Conservation (phyloP, 2,329 filamentous ascomycete species). For the Hawksworthiomyces lignivorus region DNA sequence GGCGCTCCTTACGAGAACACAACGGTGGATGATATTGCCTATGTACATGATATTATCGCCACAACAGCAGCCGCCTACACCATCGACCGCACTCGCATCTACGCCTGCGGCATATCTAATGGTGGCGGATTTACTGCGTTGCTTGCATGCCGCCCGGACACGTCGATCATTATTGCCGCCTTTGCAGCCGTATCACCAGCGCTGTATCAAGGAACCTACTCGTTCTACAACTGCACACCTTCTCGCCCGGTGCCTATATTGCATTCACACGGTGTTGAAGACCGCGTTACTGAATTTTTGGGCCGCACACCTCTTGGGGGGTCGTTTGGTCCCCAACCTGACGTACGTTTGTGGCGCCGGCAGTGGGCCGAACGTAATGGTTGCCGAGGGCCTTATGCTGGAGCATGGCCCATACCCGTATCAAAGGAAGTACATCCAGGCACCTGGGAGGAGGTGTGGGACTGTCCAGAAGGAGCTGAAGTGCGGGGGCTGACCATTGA, state of each 20-base stretch:
- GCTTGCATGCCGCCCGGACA: constrained; percentile 10
- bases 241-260: constrained; percentile 5
- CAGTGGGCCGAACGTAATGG: constrained; percentile 10
- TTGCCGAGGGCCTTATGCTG: constrained; percentile 2
- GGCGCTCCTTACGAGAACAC: constrained; percentile 12
- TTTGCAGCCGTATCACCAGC: constrained; percentile 10
- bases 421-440: constrained; percentile 5
- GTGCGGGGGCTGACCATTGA: constrained; percentile 9
- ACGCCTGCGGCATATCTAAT: constrained; percentile 12
- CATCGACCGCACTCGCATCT: constrained; percentile 9
- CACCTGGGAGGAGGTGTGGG: constrained; percentile 10
- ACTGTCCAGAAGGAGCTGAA: constrained; percentile 7
- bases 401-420: constrained; percentile 2
- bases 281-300: constrained; percentile 7
- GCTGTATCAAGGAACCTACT: constrained; percentile 11
- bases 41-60: constrained; percentile 8
- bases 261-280: constrained; percentile 11
- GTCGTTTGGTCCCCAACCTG: constrained; percentile 10
- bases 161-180: constrained; percentile 8
- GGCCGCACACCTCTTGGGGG: constrained; percentile 9
- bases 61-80: constrained; percentile 1
- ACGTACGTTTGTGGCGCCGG: constrained; percentile 10
- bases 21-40: constrained; percentile 10
- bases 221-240: constrained; percentile 11
- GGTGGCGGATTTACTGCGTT: constrained; percentile 10